phyloP scores from a whole-genome alignment of 1,139 yeast species.

The Saccharomyces hybrid region DNA sequence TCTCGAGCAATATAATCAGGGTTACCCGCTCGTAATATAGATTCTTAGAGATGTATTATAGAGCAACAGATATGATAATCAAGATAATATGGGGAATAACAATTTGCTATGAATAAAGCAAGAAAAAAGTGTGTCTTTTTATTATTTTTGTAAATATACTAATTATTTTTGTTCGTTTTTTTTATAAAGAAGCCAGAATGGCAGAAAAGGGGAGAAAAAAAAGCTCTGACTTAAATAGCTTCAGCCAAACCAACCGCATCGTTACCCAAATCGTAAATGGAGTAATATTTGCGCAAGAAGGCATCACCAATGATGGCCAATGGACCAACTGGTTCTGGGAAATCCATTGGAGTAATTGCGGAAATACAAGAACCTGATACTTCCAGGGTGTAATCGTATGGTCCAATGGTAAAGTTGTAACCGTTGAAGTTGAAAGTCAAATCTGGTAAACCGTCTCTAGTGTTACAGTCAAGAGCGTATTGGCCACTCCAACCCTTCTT shows the following conservation, averaged over 20 bases:
- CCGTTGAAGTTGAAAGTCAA: constrained; percentile 84
- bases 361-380: constrained; percentile 92
- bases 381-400: constrained; percentile 88
- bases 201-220: background rate
- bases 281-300: constrained; percentile 89
- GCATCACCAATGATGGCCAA: constrained; percentile 95
- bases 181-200: background rate
- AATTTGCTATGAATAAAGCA: too few relatives aligned
- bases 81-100: too few relatives aligned
- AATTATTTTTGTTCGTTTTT: background rate
- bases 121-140: background rate
- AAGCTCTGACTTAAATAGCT: constrained; percentile 37
- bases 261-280: constrained; percentile 82
- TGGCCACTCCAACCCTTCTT: constrained; percentile 96
- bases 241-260: constrained; percentile 90
- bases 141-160: background rate
- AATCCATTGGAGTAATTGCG: constrained; percentile 93
- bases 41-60: too few relatives aligned
- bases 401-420: constrained; percentile 77
- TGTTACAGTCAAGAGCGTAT: constrained; percentile 81
- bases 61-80: too few relatives aligned
- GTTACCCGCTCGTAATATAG: background rate
- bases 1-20: background rate
- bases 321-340: constrained; percentile 95
- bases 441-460: constrained; percentile 79